phyloP scores from a whole-genome alignment of 768 basidiomycete genomes.

The Pisolithus sp. region DNA sequence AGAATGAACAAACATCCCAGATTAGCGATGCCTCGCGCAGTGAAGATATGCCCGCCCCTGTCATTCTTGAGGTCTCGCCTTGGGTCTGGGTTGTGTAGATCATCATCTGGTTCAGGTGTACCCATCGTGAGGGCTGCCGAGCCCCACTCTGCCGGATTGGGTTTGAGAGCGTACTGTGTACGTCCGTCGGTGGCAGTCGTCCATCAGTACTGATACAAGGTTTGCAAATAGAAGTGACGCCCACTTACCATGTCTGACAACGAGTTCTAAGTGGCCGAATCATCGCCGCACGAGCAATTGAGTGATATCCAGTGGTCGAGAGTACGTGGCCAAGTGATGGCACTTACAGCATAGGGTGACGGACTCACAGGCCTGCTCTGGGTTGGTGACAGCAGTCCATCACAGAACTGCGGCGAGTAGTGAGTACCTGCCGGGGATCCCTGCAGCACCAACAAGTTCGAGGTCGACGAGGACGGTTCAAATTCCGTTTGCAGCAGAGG shows the following conservation, averaged over 20 bases:
- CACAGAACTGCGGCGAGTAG: conserved; percentile 8
- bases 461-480: conserved; percentile 20
- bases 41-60: conserved; percentile 52
- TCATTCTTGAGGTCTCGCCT: conserved; percentile 48
- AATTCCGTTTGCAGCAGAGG: conserved; percentile 21
- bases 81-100: conserved; percentile 59
- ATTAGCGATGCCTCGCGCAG: conserved; percentile 57
- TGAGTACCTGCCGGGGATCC: conserved; percentile 10
- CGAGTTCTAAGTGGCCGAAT: conserved; percentile 16
- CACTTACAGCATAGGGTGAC: conserved; percentile 21
- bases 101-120: conserved; percentile 53
- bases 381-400: conserved; percentile 12
- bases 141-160: conserved; percentile 46
- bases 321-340: neutral
- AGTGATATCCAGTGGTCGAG: neutral
- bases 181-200: neutral
- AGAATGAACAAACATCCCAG: conserved; percentile 61
- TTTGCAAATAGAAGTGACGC: neutral
- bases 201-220: too few relatives aligned
- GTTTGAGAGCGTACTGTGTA: conserved; percentile 33
- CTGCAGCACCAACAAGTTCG: conserved; percentile 15
- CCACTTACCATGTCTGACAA: conserved; percentile 20
- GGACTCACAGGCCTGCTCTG: conserved; percentile 22
- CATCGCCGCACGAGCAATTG: too few relatives aligned
- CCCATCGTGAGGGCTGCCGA: conserved; percentile 37